phyloP scores from a whole-genome alignment of 108 stramenopile genomes.

The Cylindrotheca fusiformis region DNA sequence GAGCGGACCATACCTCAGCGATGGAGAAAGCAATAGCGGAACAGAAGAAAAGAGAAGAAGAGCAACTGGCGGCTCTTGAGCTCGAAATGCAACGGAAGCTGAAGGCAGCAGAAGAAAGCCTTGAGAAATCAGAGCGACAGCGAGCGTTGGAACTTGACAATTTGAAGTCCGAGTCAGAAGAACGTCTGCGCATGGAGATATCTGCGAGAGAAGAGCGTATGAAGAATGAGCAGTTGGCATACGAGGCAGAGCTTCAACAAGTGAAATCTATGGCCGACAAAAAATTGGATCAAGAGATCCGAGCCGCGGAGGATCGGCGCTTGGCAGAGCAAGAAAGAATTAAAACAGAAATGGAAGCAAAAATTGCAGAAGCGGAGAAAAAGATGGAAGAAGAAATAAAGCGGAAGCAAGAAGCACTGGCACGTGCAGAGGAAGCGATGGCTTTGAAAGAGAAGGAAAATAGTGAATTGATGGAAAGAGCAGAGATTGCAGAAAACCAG shows the following conservation, averaged over 20 bases:
- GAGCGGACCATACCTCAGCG: not conserved
- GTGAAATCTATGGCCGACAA: not conserved
- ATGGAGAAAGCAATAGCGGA: conserved; percentile 4
- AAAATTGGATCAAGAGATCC: not conserved
- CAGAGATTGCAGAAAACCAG: not conserved
- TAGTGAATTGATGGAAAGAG: not conserved
- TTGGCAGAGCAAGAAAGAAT: not conserved
- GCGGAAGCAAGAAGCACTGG: not conserved
- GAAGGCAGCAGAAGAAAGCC: not conserved
- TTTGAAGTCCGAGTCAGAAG: not conserved
- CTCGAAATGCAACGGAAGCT: not conserved
- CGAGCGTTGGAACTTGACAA: not conserved
- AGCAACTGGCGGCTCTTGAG: not conserved
- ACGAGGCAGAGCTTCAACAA: not conserved
- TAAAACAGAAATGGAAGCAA: not conserved
- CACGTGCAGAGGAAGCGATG: not conserved
- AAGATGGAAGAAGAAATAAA: not conserved
- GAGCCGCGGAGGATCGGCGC: not conserved
- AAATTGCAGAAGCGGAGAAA: not conserved
- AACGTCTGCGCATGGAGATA: not conserved
- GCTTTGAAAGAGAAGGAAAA: not conserved
- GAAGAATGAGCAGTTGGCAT: conserved; percentile 1
- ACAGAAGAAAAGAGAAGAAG: not conserved
- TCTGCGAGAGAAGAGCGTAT: not conserved
- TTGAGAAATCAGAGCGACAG: not conserved